phyloP scores from a whole-genome alignment of 108 stramenopile species.

The Nitzschia sp. region DNA sequence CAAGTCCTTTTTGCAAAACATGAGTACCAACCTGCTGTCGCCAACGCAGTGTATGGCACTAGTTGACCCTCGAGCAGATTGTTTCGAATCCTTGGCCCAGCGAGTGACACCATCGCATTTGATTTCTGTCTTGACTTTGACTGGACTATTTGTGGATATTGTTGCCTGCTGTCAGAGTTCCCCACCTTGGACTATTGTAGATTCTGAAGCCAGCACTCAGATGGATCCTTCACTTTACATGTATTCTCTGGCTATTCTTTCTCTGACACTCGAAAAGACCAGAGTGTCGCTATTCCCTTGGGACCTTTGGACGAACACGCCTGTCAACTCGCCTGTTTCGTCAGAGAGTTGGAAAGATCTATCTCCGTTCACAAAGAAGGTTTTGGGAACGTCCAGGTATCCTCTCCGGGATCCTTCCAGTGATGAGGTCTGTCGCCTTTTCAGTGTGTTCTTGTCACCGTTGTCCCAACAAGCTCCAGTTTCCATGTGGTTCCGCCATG shows the following conservation, averaged over 20 bases:
- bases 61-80: constrained; percentile 22
- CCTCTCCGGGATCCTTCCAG: too few relatives aligned
- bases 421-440: too few relatives aligned
- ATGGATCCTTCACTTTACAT: background rate
- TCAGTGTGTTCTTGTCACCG: too few relatives aligned
- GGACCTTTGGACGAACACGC: background rate
- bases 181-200: background rate
- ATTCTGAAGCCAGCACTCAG: background rate
- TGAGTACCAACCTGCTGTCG: background rate
- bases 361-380: too few relatives aligned
- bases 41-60: constrained; percentile 19
- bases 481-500: background rate
- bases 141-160: background rate
- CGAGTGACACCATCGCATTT: constrained; percentile 9
- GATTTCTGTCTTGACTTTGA: background rate
- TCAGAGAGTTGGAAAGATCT: too few relatives aligned
- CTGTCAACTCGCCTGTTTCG: too few relatives aligned
- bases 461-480: too few relatives aligned
- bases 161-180: background rate
- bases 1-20: background rate
- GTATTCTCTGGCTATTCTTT: constrained; percentile 15
- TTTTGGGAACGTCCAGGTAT: too few relatives aligned
- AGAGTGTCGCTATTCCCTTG: constrained; percentile 29
- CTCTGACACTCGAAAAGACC: constrained; percentile 9
- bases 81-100: constrained; percentile 24